Evolutionary conservation across 164 flowering plant genomes (phyloP).

Genomic region (Magnolia sinica): DNA sequence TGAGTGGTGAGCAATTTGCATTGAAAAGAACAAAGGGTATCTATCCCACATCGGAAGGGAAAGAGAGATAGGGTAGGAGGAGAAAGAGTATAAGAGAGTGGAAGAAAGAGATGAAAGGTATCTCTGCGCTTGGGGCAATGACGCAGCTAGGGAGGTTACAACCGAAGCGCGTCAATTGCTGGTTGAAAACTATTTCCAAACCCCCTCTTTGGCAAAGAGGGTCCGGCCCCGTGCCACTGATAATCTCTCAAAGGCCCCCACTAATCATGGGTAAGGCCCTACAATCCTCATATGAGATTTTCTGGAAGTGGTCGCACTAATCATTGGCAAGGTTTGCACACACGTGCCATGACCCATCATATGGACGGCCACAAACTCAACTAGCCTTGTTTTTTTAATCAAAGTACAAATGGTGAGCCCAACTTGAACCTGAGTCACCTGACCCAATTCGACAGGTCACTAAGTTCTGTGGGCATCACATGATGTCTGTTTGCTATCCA

Average conservation of each 20-base stretch:
- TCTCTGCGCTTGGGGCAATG: conserved; percentile 19
- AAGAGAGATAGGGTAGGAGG: not conserved
- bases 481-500: too few species aligned
- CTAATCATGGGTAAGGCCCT: conserved; percentile 20
- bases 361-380: too few species aligned
- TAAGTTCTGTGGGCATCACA: too few species aligned
- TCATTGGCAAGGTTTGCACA: too few species aligned
- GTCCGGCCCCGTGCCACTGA: conserved; percentile 13
- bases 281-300: not conserved
- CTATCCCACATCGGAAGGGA: conserved; percentile 2
- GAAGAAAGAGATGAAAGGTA: not conserved
- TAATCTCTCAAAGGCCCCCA: conserved; percentile 17
- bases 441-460: too few species aligned
- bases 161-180: conserved; percentile 17
- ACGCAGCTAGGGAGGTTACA: conserved; percentile 19
- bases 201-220: conserved; percentile 10
- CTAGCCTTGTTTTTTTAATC: too few species aligned
- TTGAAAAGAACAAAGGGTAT: not conserved
- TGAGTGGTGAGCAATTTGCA: too few species aligned
- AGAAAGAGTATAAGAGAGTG: not conserved
- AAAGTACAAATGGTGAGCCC: too few species aligned
- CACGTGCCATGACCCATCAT: too few species aligned
- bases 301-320: not conserved
- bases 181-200: conserved; percentile 12
- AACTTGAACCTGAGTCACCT: too few species aligned